Percentiles rank a stretch among this genome's conserved stretches.
These are phyloP conservation scores for Sphaerulina musiva DNA, from an alignment of 2,329 filamentous ascomycete genomes.

Conservation along the genomic window DNA sequence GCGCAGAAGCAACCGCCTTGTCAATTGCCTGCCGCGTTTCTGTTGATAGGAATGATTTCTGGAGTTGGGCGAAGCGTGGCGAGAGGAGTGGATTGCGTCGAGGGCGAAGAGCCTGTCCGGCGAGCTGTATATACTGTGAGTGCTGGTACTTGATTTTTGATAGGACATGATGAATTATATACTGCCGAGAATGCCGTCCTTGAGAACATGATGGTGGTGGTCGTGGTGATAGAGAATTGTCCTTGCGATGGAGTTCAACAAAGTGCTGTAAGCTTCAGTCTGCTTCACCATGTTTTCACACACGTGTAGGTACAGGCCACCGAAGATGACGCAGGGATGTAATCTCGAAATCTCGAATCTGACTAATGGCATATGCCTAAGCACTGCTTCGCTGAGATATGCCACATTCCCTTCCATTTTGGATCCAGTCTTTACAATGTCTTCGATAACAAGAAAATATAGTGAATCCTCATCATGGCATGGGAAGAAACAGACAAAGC, in stretches of 20 bases:
- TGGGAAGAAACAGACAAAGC: conserved; percentile 16
- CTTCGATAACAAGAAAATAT: neutral
- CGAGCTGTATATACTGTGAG: conserved; percentile 33
- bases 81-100: conserved; percentile 37
- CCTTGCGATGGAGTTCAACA: neutral
- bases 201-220: conserved; percentile 26
- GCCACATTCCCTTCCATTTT: neutral
- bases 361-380: conserved; percentile 13
- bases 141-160: neutral
- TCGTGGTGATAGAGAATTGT: conserved; percentile 1
- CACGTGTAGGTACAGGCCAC: neutral
- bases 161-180: neutral
- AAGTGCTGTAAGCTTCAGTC: neutral
- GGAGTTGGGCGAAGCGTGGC: conserved; percentile 42
- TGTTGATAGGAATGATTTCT: conserved; percentile 67
- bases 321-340: conserved; percentile 3
- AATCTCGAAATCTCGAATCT: neutral
- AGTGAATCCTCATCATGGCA: conserved; percentile 1
- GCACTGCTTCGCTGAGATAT: neutral
- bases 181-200: conserved; percentile 28
- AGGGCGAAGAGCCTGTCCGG: conserved; percentile 43
- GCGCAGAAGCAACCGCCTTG: conserved; percentile 77
- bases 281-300: neutral
- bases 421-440: neutral
- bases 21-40: conserved; percentile 79